A percentile compares a stretch with the other conserved stretches of the same genome.
Evolutionary conservation across 306 rosid species (phyloP).

Genomic region (Bauhinia variegata): DNA sequence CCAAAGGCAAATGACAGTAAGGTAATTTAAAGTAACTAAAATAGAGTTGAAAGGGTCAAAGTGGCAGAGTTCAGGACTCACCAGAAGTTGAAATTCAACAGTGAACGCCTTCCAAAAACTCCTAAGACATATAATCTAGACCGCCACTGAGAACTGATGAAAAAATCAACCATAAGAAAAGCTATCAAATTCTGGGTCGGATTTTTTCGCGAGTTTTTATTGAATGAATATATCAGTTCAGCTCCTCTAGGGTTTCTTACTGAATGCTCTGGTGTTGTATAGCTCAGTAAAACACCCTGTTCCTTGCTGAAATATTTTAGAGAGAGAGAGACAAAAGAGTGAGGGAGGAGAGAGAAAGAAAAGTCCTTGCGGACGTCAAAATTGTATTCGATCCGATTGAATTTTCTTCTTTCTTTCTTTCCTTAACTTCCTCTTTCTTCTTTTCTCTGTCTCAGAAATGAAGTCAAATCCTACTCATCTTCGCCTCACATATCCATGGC

Average conservation of each 20-base stretch:
- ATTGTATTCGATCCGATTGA: too few species aligned
- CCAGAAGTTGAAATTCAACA: slow-evolving; percentile 49
- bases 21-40: slow-evolving; percentile 8
- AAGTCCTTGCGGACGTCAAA: too few species aligned
- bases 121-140: slow-evolving; percentile 20
- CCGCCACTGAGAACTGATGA: slow-evolving; percentile 32
- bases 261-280: background rate
- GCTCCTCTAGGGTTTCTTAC: slow-evolving; percentile 61
- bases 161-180: slow-evolving; percentile 22
- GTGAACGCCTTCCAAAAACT: slow-evolving; percentile 2
- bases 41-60: slow-evolving; percentile 11
- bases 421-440: too few species aligned
- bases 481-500: too few species aligned
- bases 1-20: slow-evolving; percentile 27
- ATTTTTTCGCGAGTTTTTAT: slow-evolving; percentile 23
- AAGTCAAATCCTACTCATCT: too few species aligned
- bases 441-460: too few species aligned
- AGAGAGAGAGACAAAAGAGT: slow-evolving; percentile 40
- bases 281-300: slow-evolving; percentile 40
- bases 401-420: too few species aligned
- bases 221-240: slow-evolving; percentile 3
- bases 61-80: slow-evolving; percentile 44
- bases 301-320: slow-evolving; percentile 52
- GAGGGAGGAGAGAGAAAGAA: slow-evolving; percentile 15
- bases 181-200: slow-evolving; percentile 23